Evolutionary conservation across 1,139 yeast genomes (phyloP).

Genomic region (Pichia terricola): DNA sequence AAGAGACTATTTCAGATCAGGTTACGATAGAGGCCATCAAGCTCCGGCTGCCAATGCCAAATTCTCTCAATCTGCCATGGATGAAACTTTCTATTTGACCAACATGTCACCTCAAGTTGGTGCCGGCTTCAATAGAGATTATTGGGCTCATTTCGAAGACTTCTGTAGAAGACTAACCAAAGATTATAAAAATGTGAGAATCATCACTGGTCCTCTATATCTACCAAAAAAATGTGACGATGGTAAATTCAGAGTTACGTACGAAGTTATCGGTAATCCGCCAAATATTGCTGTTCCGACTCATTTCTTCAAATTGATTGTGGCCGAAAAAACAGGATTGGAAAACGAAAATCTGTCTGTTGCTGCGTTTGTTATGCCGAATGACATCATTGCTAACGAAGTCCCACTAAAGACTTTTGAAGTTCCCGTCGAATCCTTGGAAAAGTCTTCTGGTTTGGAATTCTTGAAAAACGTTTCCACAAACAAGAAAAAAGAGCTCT

Average conservation of each 20-base stretch:
- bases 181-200: conserved; percentile 62
- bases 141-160: conserved; percentile 95
- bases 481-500: conserved; percentile 53
- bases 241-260: conserved; percentile 73
- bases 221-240: conserved; percentile 67
- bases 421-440: conserved; percentile 86
- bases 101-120: conserved; percentile 98
- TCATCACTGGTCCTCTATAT: conserved; percentile 90
- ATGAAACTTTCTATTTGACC: conserved; percentile 81
- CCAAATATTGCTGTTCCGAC: conserved; percentile 97
- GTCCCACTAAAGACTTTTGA: conserved; percentile 67
- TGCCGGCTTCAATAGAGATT: conserved; percentile 92
- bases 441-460: conserved; percentile 76
- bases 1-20: conserved; percentile 85
- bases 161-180: conserved; percentile 70
- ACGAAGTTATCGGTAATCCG: conserved; percentile 94
- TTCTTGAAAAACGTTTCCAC: conserved; percentile 62
- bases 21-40: conserved; percentile 94
- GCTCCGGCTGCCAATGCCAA: conserved; percentile 98
- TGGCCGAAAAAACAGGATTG: conserved; percentile 58
- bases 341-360: conserved; percentile 49
- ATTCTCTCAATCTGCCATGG: conserved; percentile 83
- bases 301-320: conserved; percentile 83
- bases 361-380: conserved; percentile 91
- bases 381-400: conserved; percentile 59